phyloP scores from a whole-genome alignment of 129 eudicot genomes.

The Kitagawia praeruptora region DNA sequence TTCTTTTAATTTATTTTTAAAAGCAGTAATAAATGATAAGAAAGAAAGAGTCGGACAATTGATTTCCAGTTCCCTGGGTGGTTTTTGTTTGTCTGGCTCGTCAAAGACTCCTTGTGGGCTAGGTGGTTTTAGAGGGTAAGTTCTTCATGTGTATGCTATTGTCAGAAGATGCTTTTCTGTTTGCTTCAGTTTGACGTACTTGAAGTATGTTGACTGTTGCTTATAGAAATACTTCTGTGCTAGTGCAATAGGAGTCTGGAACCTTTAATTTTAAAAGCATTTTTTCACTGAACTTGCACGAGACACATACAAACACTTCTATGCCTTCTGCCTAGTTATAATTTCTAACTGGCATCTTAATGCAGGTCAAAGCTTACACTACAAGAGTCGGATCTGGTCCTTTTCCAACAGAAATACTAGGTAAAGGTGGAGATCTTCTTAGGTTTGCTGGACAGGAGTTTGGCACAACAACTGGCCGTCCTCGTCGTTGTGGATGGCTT shows the following conservation, averaged over 20 bases:
- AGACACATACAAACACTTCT: background rate
- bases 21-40: background rate
- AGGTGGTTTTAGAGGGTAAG: background rate
- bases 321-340: background rate
- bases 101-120: background rate
- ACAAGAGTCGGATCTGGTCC: conserved; percentile 99
- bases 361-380: conserved; percentile 97
- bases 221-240: background rate
- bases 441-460: conserved; percentile 87
- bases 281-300: background rate
- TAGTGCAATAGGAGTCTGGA: background rate
- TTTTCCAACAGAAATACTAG: conserved; percentile 88
- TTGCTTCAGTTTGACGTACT: background rate
- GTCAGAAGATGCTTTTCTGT: background rate
- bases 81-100: background rate
- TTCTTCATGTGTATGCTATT: background rate
- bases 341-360: conserved; percentile 9
- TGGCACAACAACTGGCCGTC: conserved; percentile 96
- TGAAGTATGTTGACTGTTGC: background rate
- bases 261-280: background rate
- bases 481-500: conserved; percentile 99
- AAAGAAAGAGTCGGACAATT: background rate
- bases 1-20: background rate
- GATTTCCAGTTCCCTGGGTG: background rate
- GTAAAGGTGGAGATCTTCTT: conserved; percentile 69